These are phyloP conservation scores for Skeletonema menzelii DNA, from an alignment of 108 stramenopile genomes.

Conservation along the genomic window DNA sequence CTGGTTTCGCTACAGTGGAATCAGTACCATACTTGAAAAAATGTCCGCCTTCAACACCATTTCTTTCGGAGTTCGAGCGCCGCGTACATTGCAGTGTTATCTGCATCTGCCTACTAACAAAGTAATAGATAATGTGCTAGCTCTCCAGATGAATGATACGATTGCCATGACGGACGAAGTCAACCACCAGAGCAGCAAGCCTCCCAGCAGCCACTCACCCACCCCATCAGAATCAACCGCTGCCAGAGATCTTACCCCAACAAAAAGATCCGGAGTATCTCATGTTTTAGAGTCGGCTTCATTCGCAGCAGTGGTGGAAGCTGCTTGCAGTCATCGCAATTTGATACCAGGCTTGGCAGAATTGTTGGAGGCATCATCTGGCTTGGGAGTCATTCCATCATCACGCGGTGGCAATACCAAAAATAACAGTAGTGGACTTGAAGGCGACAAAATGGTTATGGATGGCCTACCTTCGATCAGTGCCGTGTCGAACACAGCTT, in stretches of 20 bases:
- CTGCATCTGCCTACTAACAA: no score
- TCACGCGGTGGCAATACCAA: not conserved
- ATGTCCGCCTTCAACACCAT: no score
- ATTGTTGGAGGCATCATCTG: not conserved
- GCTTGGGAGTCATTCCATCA: not conserved
- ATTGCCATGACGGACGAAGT: not conserved
- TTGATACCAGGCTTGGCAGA: conserved; percentile 21
- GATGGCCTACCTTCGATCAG: conserved; percentile 54
- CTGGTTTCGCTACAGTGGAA: no score
- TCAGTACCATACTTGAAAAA: no score
- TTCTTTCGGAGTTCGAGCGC: no score
- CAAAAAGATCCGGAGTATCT: not conserved
- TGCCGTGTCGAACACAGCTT: conserved; percentile 55
- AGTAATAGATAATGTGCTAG: no score
- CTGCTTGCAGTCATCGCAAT: conserved; percentile 2
- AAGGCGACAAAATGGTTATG: not conserved
- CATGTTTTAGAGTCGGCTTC: not conserved
- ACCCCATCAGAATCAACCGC: not conserved
- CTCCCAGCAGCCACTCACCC: not conserved
- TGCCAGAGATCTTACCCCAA: not conserved
- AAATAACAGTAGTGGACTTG: not conserved
- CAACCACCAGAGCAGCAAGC: not conserved
- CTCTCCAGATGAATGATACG: no score
- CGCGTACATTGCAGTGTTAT: no score
- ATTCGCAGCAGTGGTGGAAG: conserved; percentile 8